Evolutionary conservation across 768 basidiomycete genomes (phyloP).

Genomic region (Mycena vitilis): DNA sequence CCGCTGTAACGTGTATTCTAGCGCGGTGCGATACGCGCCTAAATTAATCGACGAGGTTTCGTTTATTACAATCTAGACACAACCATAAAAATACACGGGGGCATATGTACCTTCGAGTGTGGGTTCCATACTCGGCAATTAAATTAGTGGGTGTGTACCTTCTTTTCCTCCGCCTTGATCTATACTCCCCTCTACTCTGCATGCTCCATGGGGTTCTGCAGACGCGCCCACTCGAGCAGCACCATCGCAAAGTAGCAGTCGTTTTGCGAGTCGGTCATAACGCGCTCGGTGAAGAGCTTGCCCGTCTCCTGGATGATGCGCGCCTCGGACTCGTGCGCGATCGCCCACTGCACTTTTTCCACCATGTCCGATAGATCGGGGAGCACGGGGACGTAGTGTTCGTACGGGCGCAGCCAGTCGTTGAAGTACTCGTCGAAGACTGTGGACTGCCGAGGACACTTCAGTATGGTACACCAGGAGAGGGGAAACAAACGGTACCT

Average conservation of each 20-base stretch:
- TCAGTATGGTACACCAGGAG: no score
- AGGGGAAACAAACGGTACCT: slow-evolving; percentile 7
- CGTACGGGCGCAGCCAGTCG: slow-evolving; percentile 33
- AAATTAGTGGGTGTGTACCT: background rate
- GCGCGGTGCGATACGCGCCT: no score
- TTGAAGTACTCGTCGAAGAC: slow-evolving; percentile 36
- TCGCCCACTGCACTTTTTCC: slow-evolving; percentile 36
- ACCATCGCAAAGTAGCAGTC: slow-evolving; percentile 36
- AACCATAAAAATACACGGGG: slow-evolving; percentile 25
- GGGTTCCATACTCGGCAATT: background rate
- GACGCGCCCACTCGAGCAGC: slow-evolving; percentile 33
- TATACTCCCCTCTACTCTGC: background rate
- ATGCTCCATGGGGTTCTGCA: slow-evolving; percentile 22
- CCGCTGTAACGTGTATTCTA: background rate
- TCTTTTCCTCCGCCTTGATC: background rate
- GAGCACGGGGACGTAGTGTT: slow-evolving; percentile 33
- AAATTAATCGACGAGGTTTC: no score
- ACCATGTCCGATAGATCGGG: slow-evolving; percentile 36
- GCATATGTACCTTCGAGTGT: background rate
- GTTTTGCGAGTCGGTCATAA: slow-evolving; percentile 36
- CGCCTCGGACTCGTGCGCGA: slow-evolving; percentile 33
- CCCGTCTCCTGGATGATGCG: slow-evolving; percentile 34
- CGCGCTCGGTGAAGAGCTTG: slow-evolving; percentile 29
- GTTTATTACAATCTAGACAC: background rate
- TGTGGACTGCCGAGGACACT: slow-evolving; percentile 21